These are phyloP conservation scores for Phaffia tasmanica DNA, from an alignment of 768 basidiomycete species.

Conservation along the genomic window DNA sequence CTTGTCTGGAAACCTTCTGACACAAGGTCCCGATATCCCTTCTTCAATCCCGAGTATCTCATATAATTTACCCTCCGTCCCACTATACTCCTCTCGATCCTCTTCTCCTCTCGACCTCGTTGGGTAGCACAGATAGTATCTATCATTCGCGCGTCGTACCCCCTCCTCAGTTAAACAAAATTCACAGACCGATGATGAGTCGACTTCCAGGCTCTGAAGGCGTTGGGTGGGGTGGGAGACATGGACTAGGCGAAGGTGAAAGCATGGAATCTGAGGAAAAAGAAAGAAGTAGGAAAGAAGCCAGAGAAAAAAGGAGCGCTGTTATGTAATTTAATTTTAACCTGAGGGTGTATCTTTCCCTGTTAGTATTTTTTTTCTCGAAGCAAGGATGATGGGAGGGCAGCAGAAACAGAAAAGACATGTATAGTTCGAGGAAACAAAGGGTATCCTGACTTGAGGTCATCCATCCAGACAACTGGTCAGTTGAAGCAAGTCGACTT, in stretches of 20 bases:
- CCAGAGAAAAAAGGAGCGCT: neutral
- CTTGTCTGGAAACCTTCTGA: neutral
- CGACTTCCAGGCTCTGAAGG: constrained; percentile 9
- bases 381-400: too few relatives aligned
- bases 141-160: neutral
- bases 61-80: neutral
- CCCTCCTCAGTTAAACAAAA: neutral
- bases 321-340: too few relatives aligned
- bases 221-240: constrained; percentile 2
- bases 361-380: too few relatives aligned
- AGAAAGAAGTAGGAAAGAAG: too few relatives aligned
- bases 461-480: too few relatives aligned
- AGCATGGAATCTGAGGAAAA: constrained; percentile 1
- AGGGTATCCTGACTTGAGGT: too few relatives aligned
- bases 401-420: too few relatives aligned
- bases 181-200: constrained; percentile 10
- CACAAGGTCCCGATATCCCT: constrained; percentile 6
- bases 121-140: neutral
- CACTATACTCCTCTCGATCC: neutral
- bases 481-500: too few relatives aligned
- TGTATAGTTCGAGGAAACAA: too few relatives aligned
- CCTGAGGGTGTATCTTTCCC: too few relatives aligned
- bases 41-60: neutral
- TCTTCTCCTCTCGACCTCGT: neutral
- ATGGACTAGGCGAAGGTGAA: constrained; percentile 19